phyloP scores from a whole-genome alignment of 257 asterid genomes.

The Hygrophila difformis region DNA sequence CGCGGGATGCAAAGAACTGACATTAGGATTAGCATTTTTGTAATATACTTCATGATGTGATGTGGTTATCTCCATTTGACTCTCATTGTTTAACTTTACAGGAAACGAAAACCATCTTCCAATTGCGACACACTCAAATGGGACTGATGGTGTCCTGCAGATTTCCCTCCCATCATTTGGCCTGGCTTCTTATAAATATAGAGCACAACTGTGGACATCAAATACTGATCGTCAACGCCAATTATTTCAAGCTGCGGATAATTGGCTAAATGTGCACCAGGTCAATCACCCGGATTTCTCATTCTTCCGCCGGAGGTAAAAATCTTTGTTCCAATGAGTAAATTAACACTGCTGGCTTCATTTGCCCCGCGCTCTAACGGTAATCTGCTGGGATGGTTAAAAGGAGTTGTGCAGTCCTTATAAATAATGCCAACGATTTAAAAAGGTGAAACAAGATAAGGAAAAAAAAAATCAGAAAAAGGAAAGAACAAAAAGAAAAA shows the following conservation, averaged over 20 bases:
- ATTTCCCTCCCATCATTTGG: conserved; percentile 69
- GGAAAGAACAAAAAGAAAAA: too few species aligned
- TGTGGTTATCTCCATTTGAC: background rate
- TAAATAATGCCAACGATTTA: too few species aligned
- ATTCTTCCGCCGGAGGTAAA: conserved; percentile 60
- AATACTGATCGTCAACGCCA: conserved; percentile 37
- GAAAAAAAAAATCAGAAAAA: too few species aligned
- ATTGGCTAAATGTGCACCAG: conserved; percentile 45
- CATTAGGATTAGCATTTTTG: background rate
- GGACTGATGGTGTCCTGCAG: conserved; percentile 38
- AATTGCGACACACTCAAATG: conserved; percentile 34
- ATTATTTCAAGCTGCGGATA: conserved; percentile 57
- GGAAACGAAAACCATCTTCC: conserved; percentile 46
- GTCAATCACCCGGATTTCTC: conserved; percentile 86
- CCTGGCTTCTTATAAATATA: conserved; percentile 70
- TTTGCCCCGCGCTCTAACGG: too few species aligned
- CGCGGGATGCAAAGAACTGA: too few species aligned
- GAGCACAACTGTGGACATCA: conserved; percentile 67
- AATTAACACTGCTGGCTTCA: background rate
- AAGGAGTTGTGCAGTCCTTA: too few species aligned
- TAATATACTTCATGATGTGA: background rate
- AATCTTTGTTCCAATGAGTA: conserved; percentile 1
- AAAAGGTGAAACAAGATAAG: too few species aligned
- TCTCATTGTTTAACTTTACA: conserved; percentile 16
- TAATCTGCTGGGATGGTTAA: too few species aligned